Evolutionary conservation across 805 yeast genomes (phyloP), one percentile per base, ranked within the genome.

Genomic region (Ascoidea rubescens): DNA sequence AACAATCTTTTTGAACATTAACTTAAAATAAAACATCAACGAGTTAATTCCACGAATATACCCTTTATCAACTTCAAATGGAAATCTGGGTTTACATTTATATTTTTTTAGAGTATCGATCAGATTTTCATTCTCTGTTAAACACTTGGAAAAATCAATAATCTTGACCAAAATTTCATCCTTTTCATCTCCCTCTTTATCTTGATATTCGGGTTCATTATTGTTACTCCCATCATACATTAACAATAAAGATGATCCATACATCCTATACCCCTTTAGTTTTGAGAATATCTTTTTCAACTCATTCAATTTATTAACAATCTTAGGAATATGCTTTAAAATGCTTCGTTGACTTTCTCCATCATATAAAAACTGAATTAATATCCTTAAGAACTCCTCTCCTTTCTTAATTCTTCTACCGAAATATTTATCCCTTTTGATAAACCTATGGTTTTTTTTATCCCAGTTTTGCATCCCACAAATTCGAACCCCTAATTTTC

Each of bases 391-490:
- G 67, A 95, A 90, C 60, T 86, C 86, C 60, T 72, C 68, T 0
- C 96, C 96, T 10, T 75, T 77, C 53, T 69, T 73, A 2, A 93
- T 74, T 43, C 76, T 67, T 57, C 99, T 77, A 2, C 99, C 99
- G 67, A 83, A 91, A 66, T 93, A 93, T 69, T 93, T 93, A 68
- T 93, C 98, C 54, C 83, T 75, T 58, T 82, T 80, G 54, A 85
- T 74, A 55, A 78, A 86, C 48, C 69, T 67, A 4, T 69, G 62
- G 0, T 63, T 57, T 5, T 56, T 56, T 5, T 67, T 59, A 60
- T 84, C 79, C 83, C 89, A 84, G 43, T 85, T 84, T 63, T 93
- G 96, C 79, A 93, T 77, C 2, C 99, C 99, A 69, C 99, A 93
- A 12, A 93, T 79, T 52, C 99, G 72, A 1, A 89, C 96, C 6